Conservation (phyloP, 257 asterid species). For the Rubia yunnanensis region DNA sequence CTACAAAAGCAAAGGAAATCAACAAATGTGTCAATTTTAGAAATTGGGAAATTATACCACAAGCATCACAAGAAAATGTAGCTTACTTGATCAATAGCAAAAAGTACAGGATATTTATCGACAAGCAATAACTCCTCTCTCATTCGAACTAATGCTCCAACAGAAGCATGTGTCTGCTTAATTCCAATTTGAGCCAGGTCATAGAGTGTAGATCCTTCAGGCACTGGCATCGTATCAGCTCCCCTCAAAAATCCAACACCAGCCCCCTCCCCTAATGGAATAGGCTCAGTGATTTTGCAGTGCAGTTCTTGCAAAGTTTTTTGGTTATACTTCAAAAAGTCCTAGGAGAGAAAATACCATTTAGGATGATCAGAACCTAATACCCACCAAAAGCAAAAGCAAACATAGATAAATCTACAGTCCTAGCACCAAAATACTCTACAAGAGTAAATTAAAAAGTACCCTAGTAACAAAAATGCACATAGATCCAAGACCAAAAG, state of each 20-base stretch:
- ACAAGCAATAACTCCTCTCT: constrained; percentile 84
- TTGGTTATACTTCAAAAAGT: constrained; percentile 67
- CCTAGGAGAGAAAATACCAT: constrained; percentile 36
- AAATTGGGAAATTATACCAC: neutral
- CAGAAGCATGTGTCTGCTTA: constrained; percentile 65
- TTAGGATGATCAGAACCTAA: constrained; percentile 13
- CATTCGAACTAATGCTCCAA: constrained; percentile 82
- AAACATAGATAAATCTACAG: neutral
- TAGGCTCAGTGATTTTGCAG: constrained; percentile 62
- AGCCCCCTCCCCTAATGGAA: constrained; percentile 90
- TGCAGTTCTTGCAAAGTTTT: constrained; percentile 48
- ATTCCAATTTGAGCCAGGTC: constrained; percentile 74
- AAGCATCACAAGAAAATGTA: constrained; percentile 2
- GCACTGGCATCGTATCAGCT: constrained; percentile 43
- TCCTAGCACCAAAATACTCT: neutral
- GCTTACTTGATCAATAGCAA: constrained; percentile 93
- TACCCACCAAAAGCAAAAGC: constrained; percentile 5
- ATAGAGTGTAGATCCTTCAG: constrained; percentile 61
- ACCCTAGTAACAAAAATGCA: neutral
- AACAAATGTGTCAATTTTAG: neutral
- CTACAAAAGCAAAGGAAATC: constrained; percentile 37
- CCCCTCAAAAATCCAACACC: constrained; percentile 83
- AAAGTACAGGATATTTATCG: constrained; percentile 74
- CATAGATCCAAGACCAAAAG: neutral
- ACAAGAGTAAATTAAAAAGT: neutral